Conservation (phyloP, 2,329 filamentous ascomycete species). For the Thielaviopsis musarum region DNA sequence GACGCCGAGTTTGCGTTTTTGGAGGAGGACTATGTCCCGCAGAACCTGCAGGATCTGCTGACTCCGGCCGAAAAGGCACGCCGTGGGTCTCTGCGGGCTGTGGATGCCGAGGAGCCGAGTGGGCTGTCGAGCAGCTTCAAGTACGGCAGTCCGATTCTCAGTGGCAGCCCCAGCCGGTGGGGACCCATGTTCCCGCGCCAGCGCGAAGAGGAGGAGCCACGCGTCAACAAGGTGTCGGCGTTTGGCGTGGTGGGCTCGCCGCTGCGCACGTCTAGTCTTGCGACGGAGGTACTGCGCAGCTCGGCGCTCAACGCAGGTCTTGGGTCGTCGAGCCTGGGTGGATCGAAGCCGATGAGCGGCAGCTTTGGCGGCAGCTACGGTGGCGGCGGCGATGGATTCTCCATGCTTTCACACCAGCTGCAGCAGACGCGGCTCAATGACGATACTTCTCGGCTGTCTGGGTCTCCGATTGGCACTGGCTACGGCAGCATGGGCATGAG, state of each 20-base stretch:
- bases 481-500: background rate
- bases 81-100: conserved; percentile 38
- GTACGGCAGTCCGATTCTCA: conserved; percentile 41
- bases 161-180: conserved; percentile 44
- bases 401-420: conserved; percentile 9
- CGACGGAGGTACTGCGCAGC: conserved; percentile 23
- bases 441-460: conserved; percentile 1
- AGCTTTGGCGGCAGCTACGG: conserved; percentile 3
- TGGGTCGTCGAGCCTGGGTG: background rate
- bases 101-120: conserved; percentile 31
- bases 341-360: conserved; percentile 1
- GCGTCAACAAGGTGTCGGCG: conserved; percentile 27
- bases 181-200: conserved; percentile 43
- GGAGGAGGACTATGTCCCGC: conserved; percentile 79
- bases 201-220: conserved; percentile 34
- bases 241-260: conserved; percentile 52
- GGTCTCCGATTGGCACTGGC: background rate
- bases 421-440: conserved; percentile 6
- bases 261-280: conserved; percentile 44
- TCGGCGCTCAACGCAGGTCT: background rate
- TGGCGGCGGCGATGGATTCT: conserved; percentile 6
- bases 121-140: conserved; percentile 33
- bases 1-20: conserved; percentile 53
- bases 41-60: conserved; percentile 46
- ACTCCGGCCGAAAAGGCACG: conserved; percentile 52